Evolutionary conservation across 495 filamentous ascomycete species (phyloP).

Genomic region (Xylaria intraflava): DNA sequence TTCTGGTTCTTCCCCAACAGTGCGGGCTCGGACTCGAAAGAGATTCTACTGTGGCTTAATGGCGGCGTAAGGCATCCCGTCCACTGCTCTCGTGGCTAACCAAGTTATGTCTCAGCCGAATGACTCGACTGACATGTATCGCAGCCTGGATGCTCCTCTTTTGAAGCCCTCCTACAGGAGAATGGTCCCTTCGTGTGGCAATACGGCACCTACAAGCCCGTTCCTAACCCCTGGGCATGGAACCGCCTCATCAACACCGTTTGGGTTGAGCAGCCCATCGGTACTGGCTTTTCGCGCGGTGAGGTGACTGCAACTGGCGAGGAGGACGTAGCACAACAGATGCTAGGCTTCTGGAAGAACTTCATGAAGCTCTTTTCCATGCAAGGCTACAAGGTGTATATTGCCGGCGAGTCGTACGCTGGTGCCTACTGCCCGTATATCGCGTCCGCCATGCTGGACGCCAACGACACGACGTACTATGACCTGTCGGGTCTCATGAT

Average conservation of each 20-base stretch:
- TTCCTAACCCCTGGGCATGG: slow-evolving; percentile 60
- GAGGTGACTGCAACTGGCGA: slow-evolving; percentile 57
- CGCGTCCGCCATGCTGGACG: slow-evolving; percentile 67
- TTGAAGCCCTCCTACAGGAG: slow-evolving; percentile 60
- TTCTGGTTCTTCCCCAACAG: slow-evolving; percentile 74
- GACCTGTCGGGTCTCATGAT: slow-evolving; percentile 63
- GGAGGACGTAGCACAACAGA: slow-evolving; percentile 59
- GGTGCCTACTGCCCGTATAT: slow-evolving; percentile 79
- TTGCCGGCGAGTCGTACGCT: slow-evolving; percentile 67
- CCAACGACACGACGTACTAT: slow-evolving; percentile 60
- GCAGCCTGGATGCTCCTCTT: slow-evolving; percentile 56
- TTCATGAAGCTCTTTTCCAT: slow-evolving; percentile 64
- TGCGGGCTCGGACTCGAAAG: slow-evolving; percentile 49
- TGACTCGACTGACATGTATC: not conserved
- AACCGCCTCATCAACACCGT: slow-evolving; percentile 59
- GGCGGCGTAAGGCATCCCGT: slow-evolving; percentile 29
- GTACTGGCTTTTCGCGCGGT: slow-evolving; percentile 67
- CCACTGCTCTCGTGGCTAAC: not conserved
- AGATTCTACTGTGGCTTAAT: slow-evolving; percentile 60
- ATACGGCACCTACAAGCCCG: slow-evolving; percentile 50
- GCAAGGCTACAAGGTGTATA: slow-evolving; percentile 59
- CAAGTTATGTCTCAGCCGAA: not conserved
- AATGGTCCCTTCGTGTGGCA: slow-evolving; percentile 61
- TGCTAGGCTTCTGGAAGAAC: slow-evolving; percentile 65
- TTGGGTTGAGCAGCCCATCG: slow-evolving; percentile 71